Conservation (phyloP, 163 green algal genomes). For the Dunaliella salina region DNA sequence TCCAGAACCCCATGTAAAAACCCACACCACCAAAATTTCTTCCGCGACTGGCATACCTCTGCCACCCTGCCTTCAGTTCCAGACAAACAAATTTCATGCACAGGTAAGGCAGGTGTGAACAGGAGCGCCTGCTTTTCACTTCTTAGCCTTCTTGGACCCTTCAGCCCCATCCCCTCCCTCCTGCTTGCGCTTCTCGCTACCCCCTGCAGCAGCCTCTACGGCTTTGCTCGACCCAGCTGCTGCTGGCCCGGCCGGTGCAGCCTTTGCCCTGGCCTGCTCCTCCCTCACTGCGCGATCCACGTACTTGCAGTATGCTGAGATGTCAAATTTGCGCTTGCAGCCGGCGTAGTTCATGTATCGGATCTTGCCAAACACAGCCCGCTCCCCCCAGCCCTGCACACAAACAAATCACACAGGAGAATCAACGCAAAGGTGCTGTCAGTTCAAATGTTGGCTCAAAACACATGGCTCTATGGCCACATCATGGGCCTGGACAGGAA, state of each 20-base stretch:
- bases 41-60: too few relatives aligned
- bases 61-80: too few relatives aligned
- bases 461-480: too few relatives aligned
- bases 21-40: too few relatives aligned
- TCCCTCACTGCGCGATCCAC: background rate
- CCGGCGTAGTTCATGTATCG: conserved; percentile 97
- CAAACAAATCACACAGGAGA: too few relatives aligned
- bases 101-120: too few relatives aligned
- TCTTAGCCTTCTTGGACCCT: background rate
- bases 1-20: too few relatives aligned
- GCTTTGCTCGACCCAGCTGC: background rate
- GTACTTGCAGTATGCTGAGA: conserved; percentile 62
- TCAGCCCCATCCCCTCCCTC: background rate
- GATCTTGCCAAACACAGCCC: conserved; percentile 96
- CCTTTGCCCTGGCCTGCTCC: background rate
- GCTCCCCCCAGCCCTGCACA: conserved; percentile 87
- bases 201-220: too few relatives aligned
- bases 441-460: too few relatives aligned
- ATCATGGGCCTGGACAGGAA: too few relatives aligned
- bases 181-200: background rate
- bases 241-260: background rate
- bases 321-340: conserved; percentile 97
- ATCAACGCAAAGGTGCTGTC: too few relatives aligned
- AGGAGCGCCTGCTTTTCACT: background rate
- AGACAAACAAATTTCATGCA: too few relatives aligned